Conservation (phyloP, 192 early-diverging fungal species). For the Oehlia diaphana region DNA sequence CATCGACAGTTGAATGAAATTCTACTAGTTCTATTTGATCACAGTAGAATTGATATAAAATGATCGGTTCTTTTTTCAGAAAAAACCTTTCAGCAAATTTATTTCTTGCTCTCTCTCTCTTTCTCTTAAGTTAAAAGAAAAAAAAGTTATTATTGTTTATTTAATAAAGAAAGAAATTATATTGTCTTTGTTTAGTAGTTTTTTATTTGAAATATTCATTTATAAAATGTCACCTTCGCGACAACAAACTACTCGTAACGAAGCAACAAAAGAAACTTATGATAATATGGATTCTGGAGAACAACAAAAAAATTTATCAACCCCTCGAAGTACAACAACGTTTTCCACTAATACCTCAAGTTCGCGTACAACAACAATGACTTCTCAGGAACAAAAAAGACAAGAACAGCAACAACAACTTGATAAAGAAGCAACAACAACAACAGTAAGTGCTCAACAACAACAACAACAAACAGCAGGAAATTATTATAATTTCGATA, state of each 20-base stretch:
- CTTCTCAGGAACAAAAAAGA: not conserved
- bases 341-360: not conserved
- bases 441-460: not conserved
- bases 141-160: not conserved
- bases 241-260: not conserved
- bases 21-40: not conserved
- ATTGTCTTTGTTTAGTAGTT: not conserved
- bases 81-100: not conserved
- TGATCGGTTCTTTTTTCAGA: not conserved
- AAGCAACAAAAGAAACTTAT: not conserved
- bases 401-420: not conserved
- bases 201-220: not conserved
- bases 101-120: not conserved
- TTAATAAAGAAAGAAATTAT: too few species aligned
- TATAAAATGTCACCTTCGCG: not conserved
- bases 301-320: not conserved
- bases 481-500: constrained; percentile 1
- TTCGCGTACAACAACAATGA: not conserved
- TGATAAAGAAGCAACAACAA: not conserved
- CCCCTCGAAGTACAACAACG: not conserved
- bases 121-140: not conserved
- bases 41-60: not conserved
- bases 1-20: not conserved
- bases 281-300: not conserved
- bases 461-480: not conserved